Evolutionary conservation across 495 filamentous ascomycete species (phyloP).

Genomic region (Lophium mytilinum): DNA sequence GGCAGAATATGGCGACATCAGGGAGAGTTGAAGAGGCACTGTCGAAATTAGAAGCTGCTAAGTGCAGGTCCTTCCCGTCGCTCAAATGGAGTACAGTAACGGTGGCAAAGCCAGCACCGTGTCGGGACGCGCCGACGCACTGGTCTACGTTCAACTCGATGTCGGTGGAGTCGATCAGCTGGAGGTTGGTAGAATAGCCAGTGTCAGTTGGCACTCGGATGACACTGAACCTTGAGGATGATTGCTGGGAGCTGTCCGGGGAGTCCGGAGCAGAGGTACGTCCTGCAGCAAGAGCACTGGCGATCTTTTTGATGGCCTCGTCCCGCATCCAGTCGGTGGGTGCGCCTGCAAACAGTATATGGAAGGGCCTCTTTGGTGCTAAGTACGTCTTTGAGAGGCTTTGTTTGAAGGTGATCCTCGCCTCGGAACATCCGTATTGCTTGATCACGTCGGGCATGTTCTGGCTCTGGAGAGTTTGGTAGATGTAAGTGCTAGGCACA

Average conservation of each 20-base stretch:
- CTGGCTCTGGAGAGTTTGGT: conserved; percentile 1
- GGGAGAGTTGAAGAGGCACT: not conserved
- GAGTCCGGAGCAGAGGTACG: not conserved
- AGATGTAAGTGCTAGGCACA: conserved; percentile 3
- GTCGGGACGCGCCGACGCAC: conserved; percentile 1
- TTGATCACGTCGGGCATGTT: conserved; percentile 3
- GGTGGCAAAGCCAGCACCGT: not conserved
- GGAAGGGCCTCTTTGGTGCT: conserved; percentile 4
- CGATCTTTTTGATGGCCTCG: conserved; percentile 15
- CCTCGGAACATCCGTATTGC: conserved; percentile 6
- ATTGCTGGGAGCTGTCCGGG: not conserved
- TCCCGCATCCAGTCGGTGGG: conserved; percentile 12
- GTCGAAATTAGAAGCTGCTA: not conserved
- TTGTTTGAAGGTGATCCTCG: conserved; percentile 10
- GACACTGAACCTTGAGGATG: conserved; percentile 17
- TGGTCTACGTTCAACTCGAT: conserved; percentile 14
- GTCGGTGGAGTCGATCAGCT: conserved; percentile 13
- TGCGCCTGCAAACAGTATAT: conserved; percentile 19
- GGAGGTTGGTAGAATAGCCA: conserved; percentile 4
- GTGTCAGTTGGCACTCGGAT: not conserved
- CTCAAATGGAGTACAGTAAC: not conserved
- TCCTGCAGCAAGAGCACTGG: conserved; percentile 14
- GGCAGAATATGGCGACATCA: conserved; percentile 18
- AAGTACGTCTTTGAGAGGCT: conserved; percentile 13
- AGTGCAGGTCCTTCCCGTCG: not conserved